These are phyloP conservation scores for Bolboschoenus planiculmis DNA, from an alignment of 176 grass and related monocot genomes.

Conservation along the genomic window DNA sequence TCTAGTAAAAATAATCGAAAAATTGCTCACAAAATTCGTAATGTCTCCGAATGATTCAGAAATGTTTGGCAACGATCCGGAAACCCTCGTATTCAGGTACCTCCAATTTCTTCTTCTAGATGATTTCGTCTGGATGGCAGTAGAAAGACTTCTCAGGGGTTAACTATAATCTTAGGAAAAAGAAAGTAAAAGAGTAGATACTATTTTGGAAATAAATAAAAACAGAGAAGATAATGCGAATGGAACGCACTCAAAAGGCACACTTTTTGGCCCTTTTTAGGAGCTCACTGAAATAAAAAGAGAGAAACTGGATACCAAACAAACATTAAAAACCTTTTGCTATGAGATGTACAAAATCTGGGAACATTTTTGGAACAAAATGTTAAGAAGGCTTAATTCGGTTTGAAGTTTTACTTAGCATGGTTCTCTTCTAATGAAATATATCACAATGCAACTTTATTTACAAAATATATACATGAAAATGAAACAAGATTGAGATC, in stretches of 20 bases:
- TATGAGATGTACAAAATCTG: neutral
- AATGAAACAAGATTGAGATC: neutral
- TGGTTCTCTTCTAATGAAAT: neutral
- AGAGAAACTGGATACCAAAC: neutral
- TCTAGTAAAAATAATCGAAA: too few relatives aligned
- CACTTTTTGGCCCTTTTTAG: neutral
- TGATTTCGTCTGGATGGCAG: too few relatives aligned
- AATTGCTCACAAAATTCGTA: too few relatives aligned
- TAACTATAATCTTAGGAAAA: too few relatives aligned
- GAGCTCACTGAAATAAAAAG: neutral
- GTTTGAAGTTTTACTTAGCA: neutral
- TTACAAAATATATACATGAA: neutral
- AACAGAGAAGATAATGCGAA: too few relatives aligned
- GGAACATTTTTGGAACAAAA: neutral
- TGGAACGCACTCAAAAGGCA: neutral
- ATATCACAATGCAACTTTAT: neutral
- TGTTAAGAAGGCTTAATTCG: neutral
- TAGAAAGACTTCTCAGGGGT: too few relatives aligned
- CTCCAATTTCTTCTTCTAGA: too few relatives aligned
- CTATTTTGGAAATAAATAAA: too few relatives aligned
- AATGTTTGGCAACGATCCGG: too few relatives aligned
- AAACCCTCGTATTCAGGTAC: too few relatives aligned
- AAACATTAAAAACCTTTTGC: neutral
- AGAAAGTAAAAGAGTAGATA: too few relatives aligned
- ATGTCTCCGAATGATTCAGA: too few relatives aligned